These are phyloP conservation scores for Nicotiana tomentosiformis DNA, from an alignment of 257 asterid genomes.

Conservation along the genomic window DNA sequence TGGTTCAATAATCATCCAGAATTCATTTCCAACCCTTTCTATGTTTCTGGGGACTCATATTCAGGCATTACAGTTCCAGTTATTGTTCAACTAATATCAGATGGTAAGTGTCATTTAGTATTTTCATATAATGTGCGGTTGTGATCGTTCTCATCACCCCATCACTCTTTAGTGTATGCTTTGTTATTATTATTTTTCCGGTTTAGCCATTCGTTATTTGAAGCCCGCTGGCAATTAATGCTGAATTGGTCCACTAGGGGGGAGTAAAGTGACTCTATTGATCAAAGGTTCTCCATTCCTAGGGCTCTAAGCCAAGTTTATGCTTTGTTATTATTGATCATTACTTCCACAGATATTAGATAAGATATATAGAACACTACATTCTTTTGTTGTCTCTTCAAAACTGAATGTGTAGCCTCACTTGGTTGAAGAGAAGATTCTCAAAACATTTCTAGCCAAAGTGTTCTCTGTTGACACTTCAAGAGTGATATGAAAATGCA, in stretches of 20 bases:
- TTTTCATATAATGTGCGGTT: neutral
- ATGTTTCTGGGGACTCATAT: constrained; percentile 39
- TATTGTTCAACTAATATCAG: constrained; percentile 17
- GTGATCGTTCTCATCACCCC: neutral
- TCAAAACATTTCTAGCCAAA: neutral
- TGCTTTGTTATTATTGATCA: neutral
- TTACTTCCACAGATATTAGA: neutral
- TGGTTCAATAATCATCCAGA: constrained; percentile 30
- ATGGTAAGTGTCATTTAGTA: constrained; percentile 12
- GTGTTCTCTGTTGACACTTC: neutral
- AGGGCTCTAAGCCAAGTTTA: neutral
- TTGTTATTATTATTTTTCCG: neutral
- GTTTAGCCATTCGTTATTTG: neutral
- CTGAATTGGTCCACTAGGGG: no score
- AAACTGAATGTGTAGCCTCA: neutral
- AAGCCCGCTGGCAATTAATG: no score
- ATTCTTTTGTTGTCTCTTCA: neutral
- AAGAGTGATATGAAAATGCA: neutral
- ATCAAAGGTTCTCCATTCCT: no score
- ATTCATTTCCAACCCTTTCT: constrained; percentile 23
- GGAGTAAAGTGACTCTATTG: no score
- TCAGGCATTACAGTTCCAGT: constrained; percentile 30
- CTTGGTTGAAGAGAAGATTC: neutral
- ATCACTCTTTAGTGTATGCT: neutral
- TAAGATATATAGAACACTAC: neutral